Evolutionary conservation across 768 basidiomycete genomes (phyloP), one percentile per base, ranked within the genome.

Genomic region (Tylopilus subfusipes): DNA sequence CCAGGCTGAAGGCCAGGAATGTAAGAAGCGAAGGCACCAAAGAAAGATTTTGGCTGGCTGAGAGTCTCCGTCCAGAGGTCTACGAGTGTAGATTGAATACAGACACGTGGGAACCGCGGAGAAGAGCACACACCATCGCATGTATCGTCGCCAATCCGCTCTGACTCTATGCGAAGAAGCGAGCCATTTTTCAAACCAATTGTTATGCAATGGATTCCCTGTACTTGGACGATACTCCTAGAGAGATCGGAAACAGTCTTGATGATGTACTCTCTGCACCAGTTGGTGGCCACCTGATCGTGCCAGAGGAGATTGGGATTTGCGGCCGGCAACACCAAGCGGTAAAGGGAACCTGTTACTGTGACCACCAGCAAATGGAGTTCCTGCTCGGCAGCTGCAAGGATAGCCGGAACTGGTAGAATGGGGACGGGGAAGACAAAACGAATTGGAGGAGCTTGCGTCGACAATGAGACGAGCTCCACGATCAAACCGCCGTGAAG

Each of bases 311-410:
- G 73, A 39, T 74, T 71, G 19, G 75, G 76, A 48, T 73, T 73
- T 50, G 76, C 74, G 18, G 85, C 61, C 8, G 90, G 85, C 46
- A 95, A 72, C 2, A 85, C 77, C 25, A 93, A 59, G 40, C 88
- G 83, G 68, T 85, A 90, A 16, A 95, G 75, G 10, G 88, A 89
- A 3, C 88, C 89, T 12, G 77, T 73, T 45, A 74, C 69, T 0
- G 90, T 88, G 24, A 88, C 78, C 1, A 81, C 83, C 27, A 93
- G 65, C n/a, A 95, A 68, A 64, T 91, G 87, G 11, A 94, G 68
- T 70, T 77, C 80, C 31, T 71, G 64, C 14, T 70, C 62, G 5
- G 70, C 63, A 49, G 69, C 76, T 18, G 84, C 66, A 62, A 88
- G 80, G 48, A 93, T 64, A 21, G 84, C 79, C 3, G 92, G 90